Base-by-base conservation (phyloP, 2,329 filamentous ascomycete species). In the Aspergillus puulaauensis region DNA sequence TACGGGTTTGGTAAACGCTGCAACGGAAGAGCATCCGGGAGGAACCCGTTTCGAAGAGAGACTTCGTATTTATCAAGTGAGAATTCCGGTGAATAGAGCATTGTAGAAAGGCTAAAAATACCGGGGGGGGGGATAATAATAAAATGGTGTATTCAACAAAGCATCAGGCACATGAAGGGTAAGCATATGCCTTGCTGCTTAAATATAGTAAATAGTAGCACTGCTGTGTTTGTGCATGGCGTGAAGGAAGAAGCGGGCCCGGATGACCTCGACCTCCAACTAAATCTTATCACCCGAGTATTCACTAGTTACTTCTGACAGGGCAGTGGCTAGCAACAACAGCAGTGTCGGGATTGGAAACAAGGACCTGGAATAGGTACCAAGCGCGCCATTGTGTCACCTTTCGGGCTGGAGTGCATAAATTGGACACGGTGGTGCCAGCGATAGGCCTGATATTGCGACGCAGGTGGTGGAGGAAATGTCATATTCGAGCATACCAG, bases 1-100 rank as follows among this genome's bases (percentile, higher is more conserved):
- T 96, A 96, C 8, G 87, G 82, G 68, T 95, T 88, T 15, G 90
- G 86, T 15, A 97, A 85, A 49, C 83, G 81, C 59, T 87, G 85
- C 63, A 96, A 80, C 54, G 93, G 93, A 56, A 88, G 78, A 60
- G 87, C 83, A 61, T 89, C 82, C 3, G 93, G 91, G 55, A 98
- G 83, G 77, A 98, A 98, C 68, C 93, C 93, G 75, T 91, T 87
- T 59, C 64, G 62, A 12, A 63, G 58, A 15, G 71, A 73, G 39
- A 74, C 83, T 73, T 87, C 87, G 77, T 91, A 93, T 69, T 92
- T 85, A 72, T 85, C 82, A 60, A 91, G 81, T 49, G 76, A 59
- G 35, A 73, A 57, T 14, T 63, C 60, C 21, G 66, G 60, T 14
- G 64, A 67, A 40, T 63, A 45, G 17, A 68, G 60, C 70, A 73